A percentile compares a stretch with the other conserved stretches of the same genome.
phyloP scores from a whole-genome alignment of 352 stramenopile species.

The Thraustotheca clavata region DNA sequence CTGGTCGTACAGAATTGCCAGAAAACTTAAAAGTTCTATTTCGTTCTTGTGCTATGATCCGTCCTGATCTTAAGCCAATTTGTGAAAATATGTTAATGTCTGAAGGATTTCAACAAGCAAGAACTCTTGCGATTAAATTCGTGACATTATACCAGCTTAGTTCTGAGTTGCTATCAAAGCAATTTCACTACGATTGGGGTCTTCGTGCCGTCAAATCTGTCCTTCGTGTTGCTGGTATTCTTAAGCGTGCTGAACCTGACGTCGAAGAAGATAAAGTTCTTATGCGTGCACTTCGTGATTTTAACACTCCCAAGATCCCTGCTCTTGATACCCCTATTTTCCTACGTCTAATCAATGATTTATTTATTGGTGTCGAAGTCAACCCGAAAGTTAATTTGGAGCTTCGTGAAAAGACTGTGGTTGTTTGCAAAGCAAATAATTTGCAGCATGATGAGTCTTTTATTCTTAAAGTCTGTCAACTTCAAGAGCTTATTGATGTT shows the following conservation, averaged over 20 bases:
- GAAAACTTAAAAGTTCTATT: conserved; percentile 91
- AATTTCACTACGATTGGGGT: conserved; percentile 90
- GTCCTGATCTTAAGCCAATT: conserved; percentile 89
- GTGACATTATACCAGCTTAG: conserved; percentile 86
- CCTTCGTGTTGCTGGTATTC: conserved; percentile 74
- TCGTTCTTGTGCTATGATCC: conserved; percentile 90
- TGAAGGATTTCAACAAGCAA: conserved; percentile 80
- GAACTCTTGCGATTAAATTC: conserved; percentile 89
- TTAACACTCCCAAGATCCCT: conserved; percentile 84
- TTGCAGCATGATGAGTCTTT: conserved; percentile 81
- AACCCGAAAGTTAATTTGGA: conserved; percentile 90
- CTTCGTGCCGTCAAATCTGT: conserved; percentile 86
- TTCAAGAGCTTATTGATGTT: conserved; percentile 83
- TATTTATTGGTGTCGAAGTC: conserved; percentile 91
- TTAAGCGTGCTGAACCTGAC: conserved; percentile 73
- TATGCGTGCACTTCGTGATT: conserved; percentile 78
- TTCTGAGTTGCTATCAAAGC: conserved; percentile 76
- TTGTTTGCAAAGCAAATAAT: conserved; percentile 85
- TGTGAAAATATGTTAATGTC: conserved; percentile 89
- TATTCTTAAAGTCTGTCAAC: conserved; percentile 79
- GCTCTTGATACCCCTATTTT: conserved; percentile 85
- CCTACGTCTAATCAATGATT: conserved; percentile 73
- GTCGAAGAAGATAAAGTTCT: conserved; percentile 83
- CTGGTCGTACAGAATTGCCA: conserved; percentile 75
- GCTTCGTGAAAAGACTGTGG: conserved; percentile 87